phyloP scores from a whole-genome alignment of 78 protist species.

The Salpingoeca rosetta region DNA sequence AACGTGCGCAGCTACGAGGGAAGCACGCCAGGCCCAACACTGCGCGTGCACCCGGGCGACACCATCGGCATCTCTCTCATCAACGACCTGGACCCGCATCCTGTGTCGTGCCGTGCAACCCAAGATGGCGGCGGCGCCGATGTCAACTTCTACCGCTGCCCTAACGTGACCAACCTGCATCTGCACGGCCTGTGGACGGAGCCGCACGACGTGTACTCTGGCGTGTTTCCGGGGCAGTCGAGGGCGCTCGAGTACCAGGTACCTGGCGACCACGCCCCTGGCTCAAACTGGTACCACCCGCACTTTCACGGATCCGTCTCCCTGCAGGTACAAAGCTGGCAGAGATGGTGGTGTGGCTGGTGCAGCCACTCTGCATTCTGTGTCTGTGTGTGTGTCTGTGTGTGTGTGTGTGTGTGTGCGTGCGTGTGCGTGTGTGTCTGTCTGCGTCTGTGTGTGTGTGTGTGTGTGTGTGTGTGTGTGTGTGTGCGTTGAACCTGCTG shows the following conservation, averaged over 20 bases:
- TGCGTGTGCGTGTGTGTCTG: no score
- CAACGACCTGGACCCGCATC: neutral
- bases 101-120: neutral
- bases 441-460: no score
- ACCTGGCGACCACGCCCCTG: neutral
- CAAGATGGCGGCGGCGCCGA: neutral
- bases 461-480: no score
- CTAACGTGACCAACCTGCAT: neutral
- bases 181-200: neutral
- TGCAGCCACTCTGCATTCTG: no score
- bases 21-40: neutral
- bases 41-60: neutral
- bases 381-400: no score
- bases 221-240: neutral
- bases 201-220: neutral
- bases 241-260: neutral
- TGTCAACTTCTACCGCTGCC: neutral
- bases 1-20: neutral
- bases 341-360: neutral
- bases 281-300: neutral
- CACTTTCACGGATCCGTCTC: neutral
- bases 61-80: neutral
- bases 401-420: no score
- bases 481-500: no score
- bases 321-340: neutral